Evolutionary conservation across 2,329 filamentous ascomycete genomes (phyloP), one percentile per base, ranked within the genome.

Genomic region (Aspergillus fischeri): DNA sequence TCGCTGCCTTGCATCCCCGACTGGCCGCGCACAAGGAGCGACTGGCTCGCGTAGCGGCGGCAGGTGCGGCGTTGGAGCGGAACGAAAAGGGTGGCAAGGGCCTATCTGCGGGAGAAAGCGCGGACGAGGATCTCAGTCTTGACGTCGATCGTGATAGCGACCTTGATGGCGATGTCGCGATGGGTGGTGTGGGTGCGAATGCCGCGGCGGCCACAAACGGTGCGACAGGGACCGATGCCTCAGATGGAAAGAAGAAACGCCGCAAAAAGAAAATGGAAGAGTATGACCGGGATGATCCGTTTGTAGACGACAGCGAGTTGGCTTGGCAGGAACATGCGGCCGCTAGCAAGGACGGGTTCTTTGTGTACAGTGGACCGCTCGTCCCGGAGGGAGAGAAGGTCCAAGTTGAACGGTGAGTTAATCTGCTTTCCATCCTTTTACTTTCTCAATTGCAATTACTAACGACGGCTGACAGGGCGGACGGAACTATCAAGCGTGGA

Each of bases 251-350:
- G 73, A 92, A 91, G 80, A 91, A 91, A 76, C 69, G 71, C 17
- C 85, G 91, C 55, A 88, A 88, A 68, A 87, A 89, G 73, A 87
- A 86, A 75, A 79, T 82, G 44, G 85, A 88, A 64, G 84, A 86
- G 58, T 88, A 88, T 65, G 84, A 87, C 67, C 84, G 85, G 57
- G 84, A 86, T 53, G 85, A 88, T 62, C 84, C 86, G 48, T 88
- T 88, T 67, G 86, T 88, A 55, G 94, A 99, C 68, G 94, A 99
- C 70, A 95, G 92, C 1, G 94, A 99, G 73, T 75, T 97, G 70
- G 82, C 95, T 0, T 97, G 93, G 93, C 91, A 97, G 75, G 91
- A 96, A 69, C 90, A 96, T 71, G 93, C 93, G 6, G 92, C 93
- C 4, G 92, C 94, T 49, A 93, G 91, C 64, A 91, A 93, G 65